Percentiles rank a stretch among this genome's conserved stretches.
phyloP scores from a whole-genome alignment of 345 rosid genomes.

The Camelina sativa region DNA sequence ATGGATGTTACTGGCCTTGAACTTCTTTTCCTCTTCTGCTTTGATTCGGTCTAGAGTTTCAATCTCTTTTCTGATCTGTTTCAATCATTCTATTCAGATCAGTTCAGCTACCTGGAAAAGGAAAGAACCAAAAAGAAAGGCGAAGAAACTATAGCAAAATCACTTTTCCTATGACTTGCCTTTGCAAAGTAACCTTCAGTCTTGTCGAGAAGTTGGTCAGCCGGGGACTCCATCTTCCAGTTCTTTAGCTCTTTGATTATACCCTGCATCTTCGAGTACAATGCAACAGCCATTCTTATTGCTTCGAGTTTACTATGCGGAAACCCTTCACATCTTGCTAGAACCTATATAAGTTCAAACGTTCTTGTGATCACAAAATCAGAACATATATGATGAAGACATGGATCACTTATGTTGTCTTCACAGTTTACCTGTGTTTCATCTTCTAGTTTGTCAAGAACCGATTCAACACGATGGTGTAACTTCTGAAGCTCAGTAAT shows the following conservation, averaged over 20 bases:
- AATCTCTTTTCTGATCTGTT: constrained; percentile 73
- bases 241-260: constrained; percentile 59
- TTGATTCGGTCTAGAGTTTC: constrained; percentile 73
- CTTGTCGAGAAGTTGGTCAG: constrained; percentile 66
- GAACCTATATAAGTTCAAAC: constrained; percentile 57
- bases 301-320: constrained; percentile 81
- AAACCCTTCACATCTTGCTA: constrained; percentile 82
- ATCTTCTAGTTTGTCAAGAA: constrained; percentile 76
- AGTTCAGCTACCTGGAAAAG: constrained; percentile 14
- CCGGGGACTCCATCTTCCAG: constrained; percentile 71
- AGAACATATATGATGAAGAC: constrained; percentile 14
- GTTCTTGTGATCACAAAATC: neutral
- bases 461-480: constrained; percentile 67
- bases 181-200: constrained; percentile 75
- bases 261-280: constrained; percentile 60
- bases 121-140: neutral
- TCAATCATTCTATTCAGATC: neutral
- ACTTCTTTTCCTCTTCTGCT: constrained; percentile 75
- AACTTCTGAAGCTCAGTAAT: constrained; percentile 70
- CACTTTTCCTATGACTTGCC: constrained; percentile 47
- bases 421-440: constrained; percentile 73
- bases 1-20: constrained; percentile 62
- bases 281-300: constrained; percentile 69
- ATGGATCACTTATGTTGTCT: constrained; percentile 6
- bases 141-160: constrained; percentile 11